Evolutionary conservation across 805 yeast species (phyloP), one percentile per base, ranked within the genome.

Genomic region (Metschnikowia aberdeeniae): DNA sequence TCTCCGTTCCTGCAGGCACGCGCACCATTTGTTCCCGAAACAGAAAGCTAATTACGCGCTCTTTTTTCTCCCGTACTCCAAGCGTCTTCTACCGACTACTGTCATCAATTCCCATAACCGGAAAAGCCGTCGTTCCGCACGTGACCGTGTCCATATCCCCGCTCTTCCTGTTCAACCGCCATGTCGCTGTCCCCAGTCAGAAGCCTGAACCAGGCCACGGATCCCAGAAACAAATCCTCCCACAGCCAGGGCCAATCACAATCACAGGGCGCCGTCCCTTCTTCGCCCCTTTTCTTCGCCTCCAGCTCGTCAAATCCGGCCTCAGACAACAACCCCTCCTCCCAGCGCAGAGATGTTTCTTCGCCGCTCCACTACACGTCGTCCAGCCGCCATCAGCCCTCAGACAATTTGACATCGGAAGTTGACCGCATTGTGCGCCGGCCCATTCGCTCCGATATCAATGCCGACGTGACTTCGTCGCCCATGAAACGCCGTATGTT

Each of bases 371-470:
- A 72, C 50, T 75, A 73, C 58, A 72, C 78, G 14, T 72, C 81
- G 1, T 64, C 72, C 1, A 59, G 61, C 14, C 59, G 54, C 34
- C 70, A 63, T 46, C 47, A 42, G 34, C 40, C 49, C 28, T 68
- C 75, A 41, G 72, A 75, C 50, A 62, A 61, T 47, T 54, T 66
- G 44, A 57, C 71, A 29, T 67, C 76, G 53, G 77, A 75, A 40
- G 73, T 67, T 8, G 73, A 67, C 46, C 55, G 73, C 41, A 64
- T 68, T 26, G 64, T 73, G 34, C 63, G 80, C 48, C 73, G 84
- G 42, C 73, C 74, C 46, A 71, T 80, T 45, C 78, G 97, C 67
- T 89, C 93, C 54, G 96, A 89, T 60, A 73, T 89, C 42, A 84
- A 84, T 59, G 95, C 86, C 43, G 59, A 70, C 45, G 64, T 78